Conservation (phyloP, 208 protist genomes). For the Wallacemonas collosoma region DNA sequence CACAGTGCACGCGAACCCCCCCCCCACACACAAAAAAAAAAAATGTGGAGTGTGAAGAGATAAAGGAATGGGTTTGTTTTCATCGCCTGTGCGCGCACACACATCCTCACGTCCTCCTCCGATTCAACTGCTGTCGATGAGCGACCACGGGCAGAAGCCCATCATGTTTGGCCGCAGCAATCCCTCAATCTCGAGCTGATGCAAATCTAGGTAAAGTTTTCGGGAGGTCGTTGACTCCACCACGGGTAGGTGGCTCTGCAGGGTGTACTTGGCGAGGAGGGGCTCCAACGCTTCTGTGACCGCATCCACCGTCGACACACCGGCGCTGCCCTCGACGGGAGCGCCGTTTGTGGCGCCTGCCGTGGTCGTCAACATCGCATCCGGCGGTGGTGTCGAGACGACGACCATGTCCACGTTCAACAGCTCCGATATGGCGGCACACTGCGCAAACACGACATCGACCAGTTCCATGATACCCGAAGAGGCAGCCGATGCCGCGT, state of each 20-base stretch:
- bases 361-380: constrained; percentile 9
- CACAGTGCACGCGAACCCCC: no score
- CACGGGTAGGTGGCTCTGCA: constrained; percentile 17
- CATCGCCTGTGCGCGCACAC: background rate
- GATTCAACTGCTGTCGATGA: background rate
- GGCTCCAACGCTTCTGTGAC: constrained; percentile 40
- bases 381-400: constrained; percentile 15
- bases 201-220: constrained; percentile 37
- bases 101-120: background rate
- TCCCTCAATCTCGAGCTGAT: constrained; percentile 64
- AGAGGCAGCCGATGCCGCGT: background rate
- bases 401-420: constrained; percentile 45
- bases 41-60: background rate
- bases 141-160: constrained; percentile 62
- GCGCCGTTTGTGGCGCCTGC: no score
- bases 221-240: background rate
- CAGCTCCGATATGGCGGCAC: constrained; percentile 64
- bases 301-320: constrained; percentile 22
- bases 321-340: background rate
- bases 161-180: constrained; percentile 61
- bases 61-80: background rate
- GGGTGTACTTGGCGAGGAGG: constrained; percentile 47
- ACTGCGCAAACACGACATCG: constrained; percentile 73
- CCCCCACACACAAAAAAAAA: no score
- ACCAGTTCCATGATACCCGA: constrained; percentile 29